A percentile compares a stretch with the other conserved stretches of the same genome.
These are phyloP conservation scores for Wilhelminamyces savonicus DNA, from an alignment of 805 yeast genomes.

Conservation along the genomic window DNA sequence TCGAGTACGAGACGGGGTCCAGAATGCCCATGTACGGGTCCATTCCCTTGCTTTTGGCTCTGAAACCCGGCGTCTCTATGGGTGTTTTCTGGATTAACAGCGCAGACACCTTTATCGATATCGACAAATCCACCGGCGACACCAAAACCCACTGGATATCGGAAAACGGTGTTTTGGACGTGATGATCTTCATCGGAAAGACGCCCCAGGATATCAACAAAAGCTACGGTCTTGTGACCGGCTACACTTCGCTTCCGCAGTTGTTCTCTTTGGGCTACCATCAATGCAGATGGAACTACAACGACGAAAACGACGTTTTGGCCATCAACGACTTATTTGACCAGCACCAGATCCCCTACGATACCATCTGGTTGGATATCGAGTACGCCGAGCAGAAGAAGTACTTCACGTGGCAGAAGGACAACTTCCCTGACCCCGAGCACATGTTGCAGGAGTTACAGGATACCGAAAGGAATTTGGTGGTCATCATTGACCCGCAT, in stretches of 20 bases:
- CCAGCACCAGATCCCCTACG: constrained; percentile 70
- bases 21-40: constrained; percentile 92
- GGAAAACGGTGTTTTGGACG: constrained; percentile 79
- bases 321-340: constrained; percentile 68
- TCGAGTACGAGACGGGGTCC: constrained; percentile 82
- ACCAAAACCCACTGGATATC: constrained; percentile 86
- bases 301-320: constrained; percentile 80
- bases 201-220: constrained; percentile 50
- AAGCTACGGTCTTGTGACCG: constrained; percentile 66
- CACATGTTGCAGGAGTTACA: constrained; percentile 61
- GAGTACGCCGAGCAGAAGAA: constrained; percentile 85
- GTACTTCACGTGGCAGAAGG: constrained; percentile 86
- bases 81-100: constrained; percentile 91
- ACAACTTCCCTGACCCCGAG: constrained; percentile 68
- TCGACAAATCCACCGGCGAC: constrained; percentile 32
- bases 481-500: constrained; percentile 89
- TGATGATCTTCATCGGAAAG: constrained; percentile 58
- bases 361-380: constrained; percentile 89
- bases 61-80: constrained; percentile 47
- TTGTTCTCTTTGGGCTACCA: constrained; percentile 82
- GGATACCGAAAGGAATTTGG: constrained; percentile 71
- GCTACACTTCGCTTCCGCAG: constrained; percentile 68
- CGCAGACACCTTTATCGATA: constrained; percentile 88
- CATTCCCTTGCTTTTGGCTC: constrained; percentile 80
- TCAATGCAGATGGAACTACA: constrained; percentile 97